phyloP scores from a whole-genome alignment of 2,329 filamentous ascomycete genomes.

The Graphilbum sp. region DNA sequence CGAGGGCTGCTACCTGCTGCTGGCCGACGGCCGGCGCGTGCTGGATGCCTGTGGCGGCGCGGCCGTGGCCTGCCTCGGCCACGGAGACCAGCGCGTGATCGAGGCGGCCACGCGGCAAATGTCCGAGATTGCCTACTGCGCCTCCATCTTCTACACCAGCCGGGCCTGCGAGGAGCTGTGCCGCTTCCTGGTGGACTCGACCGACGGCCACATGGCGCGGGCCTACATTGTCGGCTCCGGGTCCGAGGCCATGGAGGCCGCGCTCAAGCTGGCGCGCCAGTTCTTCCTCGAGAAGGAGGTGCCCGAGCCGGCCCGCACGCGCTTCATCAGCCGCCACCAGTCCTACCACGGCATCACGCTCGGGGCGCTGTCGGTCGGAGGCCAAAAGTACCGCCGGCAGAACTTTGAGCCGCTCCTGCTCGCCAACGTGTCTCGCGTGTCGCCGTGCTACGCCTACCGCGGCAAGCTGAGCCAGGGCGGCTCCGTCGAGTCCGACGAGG shows the following conservation, averaged over 20 bases:
- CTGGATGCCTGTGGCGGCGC: slow-evolving; percentile 29
- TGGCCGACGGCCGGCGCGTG: slow-evolving; percentile 23
- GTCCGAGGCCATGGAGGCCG: slow-evolving; percentile 49
- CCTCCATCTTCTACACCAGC: slow-evolving; percentile 25
- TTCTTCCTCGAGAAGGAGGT: slow-evolving; percentile 42
- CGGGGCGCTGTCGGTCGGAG: slow-evolving; percentile 47
- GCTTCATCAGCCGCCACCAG: slow-evolving; percentile 49
- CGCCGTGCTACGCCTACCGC: slow-evolving; percentile 51
- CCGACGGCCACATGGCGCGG: slow-evolving; percentile 19
- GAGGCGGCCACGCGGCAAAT: slow-evolving; percentile 24
- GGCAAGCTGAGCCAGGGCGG: slow-evolving; percentile 18
- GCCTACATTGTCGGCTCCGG: slow-evolving; percentile 25
- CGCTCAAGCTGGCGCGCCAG: slow-evolving; percentile 47
- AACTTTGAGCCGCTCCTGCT: slow-evolving; percentile 47
- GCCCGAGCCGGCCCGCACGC: slow-evolving; percentile 36
- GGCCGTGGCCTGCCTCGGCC: slow-evolving; percentile 29
- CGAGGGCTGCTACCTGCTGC: slow-evolving; percentile 20
- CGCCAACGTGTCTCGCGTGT: slow-evolving; percentile 41
- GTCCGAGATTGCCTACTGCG: slow-evolving; percentile 23
- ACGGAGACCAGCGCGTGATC: slow-evolving; percentile 23
- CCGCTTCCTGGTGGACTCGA: slow-evolving; percentile 19
- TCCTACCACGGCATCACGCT: slow-evolving; percentile 62
- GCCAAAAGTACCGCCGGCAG: slow-evolving; percentile 41
- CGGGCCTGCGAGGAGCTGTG: slow-evolving; percentile 23
- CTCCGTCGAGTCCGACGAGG: slow-evolving; percentile 33